Evolutionary conservation across 345 rosid genomes (phyloP).

Genomic region (Lepidium didymum): DNA sequence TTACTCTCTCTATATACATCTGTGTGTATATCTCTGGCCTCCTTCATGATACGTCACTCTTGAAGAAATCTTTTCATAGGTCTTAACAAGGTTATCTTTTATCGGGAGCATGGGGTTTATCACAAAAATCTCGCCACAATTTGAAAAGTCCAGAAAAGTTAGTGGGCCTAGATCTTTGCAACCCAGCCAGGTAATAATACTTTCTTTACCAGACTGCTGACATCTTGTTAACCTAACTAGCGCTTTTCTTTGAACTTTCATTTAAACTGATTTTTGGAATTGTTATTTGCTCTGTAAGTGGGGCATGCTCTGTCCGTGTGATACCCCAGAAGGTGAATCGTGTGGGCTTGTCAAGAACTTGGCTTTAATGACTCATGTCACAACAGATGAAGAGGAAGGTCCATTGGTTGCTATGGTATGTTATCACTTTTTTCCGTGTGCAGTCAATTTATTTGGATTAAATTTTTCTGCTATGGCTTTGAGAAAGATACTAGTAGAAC

Average conservation of each 20-base stretch:
- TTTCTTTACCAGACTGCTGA: conserved; percentile 1
- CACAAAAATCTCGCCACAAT: conserved; percentile 77
- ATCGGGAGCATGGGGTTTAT: conserved; percentile 74
- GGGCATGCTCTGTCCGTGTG: conserved; percentile 99
- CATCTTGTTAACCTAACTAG: background rate
- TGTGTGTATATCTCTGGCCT: background rate
- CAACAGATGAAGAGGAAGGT: conserved; percentile 86
- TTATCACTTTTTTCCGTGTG: background rate
- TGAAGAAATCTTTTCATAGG: conserved; percentile 40
- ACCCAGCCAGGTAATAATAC: conserved; percentile 76
- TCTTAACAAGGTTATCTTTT: conserved; percentile 70
- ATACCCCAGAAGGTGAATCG: conserved; percentile 96
- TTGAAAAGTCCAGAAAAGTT: conserved; percentile 97
- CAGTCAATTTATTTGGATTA: background rate
- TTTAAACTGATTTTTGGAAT: background rate
- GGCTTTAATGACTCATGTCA: conserved; percentile 98
- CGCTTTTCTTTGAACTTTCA: background rate
- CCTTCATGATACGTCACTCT: conserved; percentile 3
- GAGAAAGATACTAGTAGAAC: background rate
- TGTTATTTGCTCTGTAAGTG: conserved; percentile 39
- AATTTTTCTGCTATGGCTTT: background rate
- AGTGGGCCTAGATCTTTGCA: conserved; percentile 99
- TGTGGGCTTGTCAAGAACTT: conserved; percentile 97
- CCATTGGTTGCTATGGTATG: conserved; percentile 75
- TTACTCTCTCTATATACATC: background rate